Percentiles rank a stretch among this genome's conserved stretches.
Evolutionary conservation across 192 early-diverging fungal genomes (phyloP).

Genomic region (Chytriomyces sp.): DNA sequence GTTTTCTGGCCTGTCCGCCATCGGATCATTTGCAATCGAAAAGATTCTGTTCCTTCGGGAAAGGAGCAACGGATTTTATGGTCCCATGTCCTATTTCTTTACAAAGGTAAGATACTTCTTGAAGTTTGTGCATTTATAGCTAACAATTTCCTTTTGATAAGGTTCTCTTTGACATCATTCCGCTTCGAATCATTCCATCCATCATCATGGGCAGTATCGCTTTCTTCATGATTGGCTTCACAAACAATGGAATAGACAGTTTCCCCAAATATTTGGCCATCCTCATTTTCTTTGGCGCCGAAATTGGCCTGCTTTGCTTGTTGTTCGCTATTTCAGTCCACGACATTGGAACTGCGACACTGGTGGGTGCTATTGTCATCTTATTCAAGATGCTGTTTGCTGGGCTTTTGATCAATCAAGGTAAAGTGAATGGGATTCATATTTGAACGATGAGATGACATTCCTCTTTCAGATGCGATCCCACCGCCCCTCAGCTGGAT

Average conservation of each 20-base stretch:
- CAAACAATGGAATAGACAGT: conserved; percentile 34
- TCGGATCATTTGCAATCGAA: conserved; percentile 60
- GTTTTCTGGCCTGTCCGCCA: conserved; percentile 66
- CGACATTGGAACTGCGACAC: conserved; percentile 61
- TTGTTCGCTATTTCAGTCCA: conserved; percentile 59
- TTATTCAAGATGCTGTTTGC: conserved; percentile 80
- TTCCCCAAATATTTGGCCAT: conserved; percentile 67
- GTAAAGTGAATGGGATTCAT: conserved; percentile 16
- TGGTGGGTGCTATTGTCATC: conserved; percentile 62
- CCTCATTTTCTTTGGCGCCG: conserved; percentile 65
- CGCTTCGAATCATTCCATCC: conserved; percentile 67
- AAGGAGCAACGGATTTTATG: conserved; percentile 55
- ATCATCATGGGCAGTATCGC: conserved; percentile 64
- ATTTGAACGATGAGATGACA: background rate
- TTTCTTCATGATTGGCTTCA: conserved; percentile 74
- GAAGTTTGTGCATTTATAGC: background rate
- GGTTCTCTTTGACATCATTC: conserved; percentile 69
- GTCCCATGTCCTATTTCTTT: conserved; percentile 49
- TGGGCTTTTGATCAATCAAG: conserved; percentile 72
- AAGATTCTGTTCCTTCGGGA: conserved; percentile 51
- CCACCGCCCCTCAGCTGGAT: conserved; percentile 64
- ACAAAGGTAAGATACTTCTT: conserved; percentile 15
- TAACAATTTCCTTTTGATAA: conserved; percentile 23
- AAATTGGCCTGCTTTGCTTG: conserved; percentile 63
- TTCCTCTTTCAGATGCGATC: conserved; percentile 44